Evolutionary conservation across 2,329 filamentous ascomycete genomes (phyloP).

Genomic region (Myriosclerotinia curreyana): DNA sequence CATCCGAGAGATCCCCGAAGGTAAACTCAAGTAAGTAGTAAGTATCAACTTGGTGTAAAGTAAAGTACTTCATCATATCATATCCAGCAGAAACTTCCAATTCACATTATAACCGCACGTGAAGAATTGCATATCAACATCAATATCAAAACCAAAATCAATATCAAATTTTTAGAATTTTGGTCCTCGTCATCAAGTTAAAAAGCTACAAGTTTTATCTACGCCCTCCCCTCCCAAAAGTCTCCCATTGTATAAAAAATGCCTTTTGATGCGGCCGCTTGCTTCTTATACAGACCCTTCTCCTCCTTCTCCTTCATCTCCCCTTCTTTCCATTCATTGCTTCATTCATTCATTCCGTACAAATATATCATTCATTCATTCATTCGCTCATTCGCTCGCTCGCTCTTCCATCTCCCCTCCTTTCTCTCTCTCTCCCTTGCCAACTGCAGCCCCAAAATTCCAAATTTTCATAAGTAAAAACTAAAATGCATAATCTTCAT

Average conservation of each 20-base stretch:
- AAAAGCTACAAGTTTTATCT: slow-evolving; percentile 22
- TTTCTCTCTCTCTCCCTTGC: not conserved
- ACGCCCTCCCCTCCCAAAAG: slow-evolving; percentile 20
- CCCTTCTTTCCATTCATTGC: not conserved
- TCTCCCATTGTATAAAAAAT: slow-evolving; percentile 24
- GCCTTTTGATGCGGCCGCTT: not conserved
- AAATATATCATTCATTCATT: not conserved
- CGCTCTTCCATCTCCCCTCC: not conserved
- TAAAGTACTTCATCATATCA: not conserved
- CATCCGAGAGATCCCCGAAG: slow-evolving; percentile 5
- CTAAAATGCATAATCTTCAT: slow-evolving; percentile 2
- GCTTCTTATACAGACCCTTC: slow-evolving; percentile 25
- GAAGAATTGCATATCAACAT: not conserved
- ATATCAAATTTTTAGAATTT: not conserved
- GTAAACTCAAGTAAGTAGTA: not conserved
- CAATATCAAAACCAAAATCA: too few relatives aligned
- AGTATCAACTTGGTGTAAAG: not conserved
- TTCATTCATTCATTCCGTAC: not conserved
- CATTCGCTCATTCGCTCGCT: not conserved
- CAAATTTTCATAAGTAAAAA: slow-evolving; percentile 3
- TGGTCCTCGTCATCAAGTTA: not conserved
- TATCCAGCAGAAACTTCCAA: not conserved
- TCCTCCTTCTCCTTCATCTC: slow-evolving; percentile 10
- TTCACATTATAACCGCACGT: not conserved
- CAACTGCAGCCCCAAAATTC: not conserved